Evolutionary conservation across 2,329 filamentous ascomycete genomes (phyloP).

Genomic region (Scytalidium lignicola): DNA sequence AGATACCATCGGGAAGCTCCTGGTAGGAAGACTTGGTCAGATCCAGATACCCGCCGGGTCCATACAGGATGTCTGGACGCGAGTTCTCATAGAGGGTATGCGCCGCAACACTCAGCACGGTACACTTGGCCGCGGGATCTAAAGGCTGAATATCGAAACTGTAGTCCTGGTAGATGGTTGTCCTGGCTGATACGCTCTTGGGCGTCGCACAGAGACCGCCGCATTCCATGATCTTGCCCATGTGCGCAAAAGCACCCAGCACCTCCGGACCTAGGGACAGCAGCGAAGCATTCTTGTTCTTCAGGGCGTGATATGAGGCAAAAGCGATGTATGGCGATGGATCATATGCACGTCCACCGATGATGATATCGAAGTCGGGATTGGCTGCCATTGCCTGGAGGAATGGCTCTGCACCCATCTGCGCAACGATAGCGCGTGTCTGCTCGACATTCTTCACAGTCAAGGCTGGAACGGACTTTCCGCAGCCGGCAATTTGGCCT

Average conservation of each 20-base stretch:
- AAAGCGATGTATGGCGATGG: conserved; percentile 36
- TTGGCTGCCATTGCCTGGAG: conserved; percentile 34
- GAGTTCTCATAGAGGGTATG: conserved; percentile 52
- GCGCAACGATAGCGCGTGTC: conserved; percentile 35
- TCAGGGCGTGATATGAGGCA: conserved; percentile 27
- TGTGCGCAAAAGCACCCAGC: conserved; percentile 39
- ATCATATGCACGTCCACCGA: conserved; percentile 33
- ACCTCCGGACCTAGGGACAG: conserved; percentile 3
- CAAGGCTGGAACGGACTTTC: conserved; percentile 35
- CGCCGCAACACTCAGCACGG: conserved; percentile 43
- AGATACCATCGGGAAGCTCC: conserved; percentile 33
- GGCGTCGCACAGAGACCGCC: conserved; percentile 37
- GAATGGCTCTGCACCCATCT: conserved; percentile 43
- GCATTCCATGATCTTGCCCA: conserved; percentile 54
- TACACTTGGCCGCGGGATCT: conserved; percentile 36
- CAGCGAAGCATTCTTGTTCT: conserved; percentile 4
- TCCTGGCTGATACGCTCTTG: conserved; percentile 30
- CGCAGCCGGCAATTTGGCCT: conserved; percentile 32
- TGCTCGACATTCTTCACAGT: conserved; percentile 32
- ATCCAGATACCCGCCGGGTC: conserved; percentile 44
- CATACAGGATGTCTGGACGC: conserved; percentile 43
- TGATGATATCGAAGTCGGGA: conserved; percentile 36
- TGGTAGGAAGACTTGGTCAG: conserved; percentile 37
- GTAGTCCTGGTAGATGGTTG: conserved; percentile 31
- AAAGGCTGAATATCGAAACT: conserved; percentile 43